A percentile compares a stretch with the other conserved stretches of the same genome.
Conservation (phyloP, 352 stramenopile genomes). For the Globisporangium canariense region DNA sequence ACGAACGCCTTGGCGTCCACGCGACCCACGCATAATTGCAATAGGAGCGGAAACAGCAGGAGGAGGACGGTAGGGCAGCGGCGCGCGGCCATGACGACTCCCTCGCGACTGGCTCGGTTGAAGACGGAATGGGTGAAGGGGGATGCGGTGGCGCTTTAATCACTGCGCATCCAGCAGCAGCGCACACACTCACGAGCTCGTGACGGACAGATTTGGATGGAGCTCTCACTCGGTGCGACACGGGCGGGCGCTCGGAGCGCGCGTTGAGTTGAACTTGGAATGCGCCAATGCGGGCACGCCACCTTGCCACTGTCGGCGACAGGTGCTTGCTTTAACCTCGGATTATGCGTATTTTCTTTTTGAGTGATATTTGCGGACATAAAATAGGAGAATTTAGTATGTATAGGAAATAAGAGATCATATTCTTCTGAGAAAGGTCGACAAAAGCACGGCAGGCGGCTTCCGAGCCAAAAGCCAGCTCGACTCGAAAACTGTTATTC, state of each 20-base stretch:
- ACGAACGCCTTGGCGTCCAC: constrained; percentile 17
- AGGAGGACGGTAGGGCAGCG: not conserved
- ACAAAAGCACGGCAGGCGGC: too few relatives aligned
- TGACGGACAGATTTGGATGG: not conserved
- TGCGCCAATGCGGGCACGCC: constrained; percentile 8
- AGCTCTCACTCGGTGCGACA: constrained; percentile 3
- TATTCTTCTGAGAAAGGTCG: too few relatives aligned
- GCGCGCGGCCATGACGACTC: constrained; percentile 1
- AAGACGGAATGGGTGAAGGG: constrained; percentile 2
- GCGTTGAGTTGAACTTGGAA: constrained; percentile 17
- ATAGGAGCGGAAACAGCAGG: constrained; percentile 1
- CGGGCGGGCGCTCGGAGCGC: not conserved
- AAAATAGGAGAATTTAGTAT: too few relatives aligned
- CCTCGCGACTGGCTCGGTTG: constrained; percentile 1
- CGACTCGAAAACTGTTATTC: too few relatives aligned
- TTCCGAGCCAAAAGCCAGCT: too few relatives aligned
- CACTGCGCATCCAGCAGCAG: constrained; percentile 3
- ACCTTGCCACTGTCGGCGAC: constrained; percentile 1
- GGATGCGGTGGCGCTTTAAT: not conserved
- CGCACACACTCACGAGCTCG: not conserved
- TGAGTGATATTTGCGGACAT: too few relatives aligned
- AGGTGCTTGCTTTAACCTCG: not conserved
- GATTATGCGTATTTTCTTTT: not conserved
- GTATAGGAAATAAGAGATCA: too few relatives aligned
- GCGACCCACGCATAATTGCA: not conserved